Conservation (phyloP, 2,329 filamentous ascomycete genomes). For the Periconia macrospinosa region DNA sequence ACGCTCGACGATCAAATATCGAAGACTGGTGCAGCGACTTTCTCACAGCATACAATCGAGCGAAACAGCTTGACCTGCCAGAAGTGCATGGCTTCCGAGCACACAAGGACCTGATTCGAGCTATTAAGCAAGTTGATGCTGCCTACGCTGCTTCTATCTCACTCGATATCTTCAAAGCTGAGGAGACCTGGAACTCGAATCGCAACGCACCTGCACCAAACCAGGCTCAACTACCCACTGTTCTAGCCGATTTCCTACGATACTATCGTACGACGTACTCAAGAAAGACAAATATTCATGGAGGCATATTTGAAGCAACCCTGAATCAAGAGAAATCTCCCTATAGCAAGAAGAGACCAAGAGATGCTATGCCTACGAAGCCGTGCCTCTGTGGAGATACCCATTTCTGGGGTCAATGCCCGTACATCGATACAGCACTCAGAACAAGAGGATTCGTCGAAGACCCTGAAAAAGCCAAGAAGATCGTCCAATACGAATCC, state of each 20-base stretch:
- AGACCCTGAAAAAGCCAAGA: constrained; percentile 17
- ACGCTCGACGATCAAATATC: constrained; percentile 9
- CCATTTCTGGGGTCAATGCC: constrained; percentile 14
- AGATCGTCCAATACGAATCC: constrained; percentile 5
- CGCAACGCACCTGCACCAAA: neutral
- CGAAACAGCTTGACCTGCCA: constrained; percentile 10
- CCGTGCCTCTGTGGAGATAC: constrained; percentile 11
- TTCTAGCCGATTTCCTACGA: constrained; percentile 6
- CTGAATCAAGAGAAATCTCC: too few species aligned
- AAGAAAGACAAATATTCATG: neutral
- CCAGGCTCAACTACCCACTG: constrained; percentile 5
- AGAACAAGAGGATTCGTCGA: constrained; percentile 10
- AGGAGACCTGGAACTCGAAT: neutral
- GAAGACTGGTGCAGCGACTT: constrained; percentile 14
- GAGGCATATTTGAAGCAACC: too few species aligned
- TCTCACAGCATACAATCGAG: constrained; percentile 11
- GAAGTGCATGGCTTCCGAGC: constrained; percentile 8
- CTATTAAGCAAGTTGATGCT: constrained; percentile 13
- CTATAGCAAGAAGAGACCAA: constrained; percentile 3
- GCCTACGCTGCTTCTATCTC: constrained; percentile 7
- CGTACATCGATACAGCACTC: constrained; percentile 8
- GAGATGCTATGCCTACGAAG: constrained; percentile 2
- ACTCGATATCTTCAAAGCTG: neutral
- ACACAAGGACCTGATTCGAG: constrained; percentile 14
- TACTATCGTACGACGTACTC: constrained; percentile 9